These are phyloP conservation scores for Boletus sp. DNA, from an alignment of 768 basidiomycete species.

Conservation along the genomic window DNA sequence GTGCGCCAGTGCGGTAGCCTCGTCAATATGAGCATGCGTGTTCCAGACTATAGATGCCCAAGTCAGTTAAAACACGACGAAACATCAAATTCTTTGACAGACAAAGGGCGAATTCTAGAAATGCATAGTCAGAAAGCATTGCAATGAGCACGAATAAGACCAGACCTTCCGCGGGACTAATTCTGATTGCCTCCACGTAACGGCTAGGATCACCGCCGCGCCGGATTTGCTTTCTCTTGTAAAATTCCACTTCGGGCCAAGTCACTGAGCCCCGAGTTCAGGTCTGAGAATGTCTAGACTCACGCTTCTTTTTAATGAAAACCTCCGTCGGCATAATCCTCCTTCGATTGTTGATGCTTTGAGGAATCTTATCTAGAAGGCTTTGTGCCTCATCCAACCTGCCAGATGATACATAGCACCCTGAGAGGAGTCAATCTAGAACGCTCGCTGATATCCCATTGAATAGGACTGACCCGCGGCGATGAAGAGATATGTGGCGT, in stretches of 20 bases:
- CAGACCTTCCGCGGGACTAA: constrained; percentile 69
- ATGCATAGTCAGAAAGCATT: constrained; percentile 1
- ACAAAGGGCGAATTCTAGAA: constrained; percentile 69
- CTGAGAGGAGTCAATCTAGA: constrained; percentile 26
- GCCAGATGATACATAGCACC: constrained; percentile 60
- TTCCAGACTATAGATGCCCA: constrained; percentile 63
- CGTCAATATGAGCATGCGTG: constrained; percentile 58
- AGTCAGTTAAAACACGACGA: background rate
- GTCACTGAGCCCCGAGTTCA: background rate
- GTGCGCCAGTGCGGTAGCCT: constrained; percentile 52
- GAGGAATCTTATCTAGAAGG: constrained; percentile 61
- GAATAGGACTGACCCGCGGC: constrained; percentile 53
- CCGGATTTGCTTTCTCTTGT: constrained; percentile 61
- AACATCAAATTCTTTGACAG: constrained; percentile 24
- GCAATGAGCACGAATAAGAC: background rate
- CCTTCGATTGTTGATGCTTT: constrained; percentile 55
- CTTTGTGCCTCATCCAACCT: constrained; percentile 56
- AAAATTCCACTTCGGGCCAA: constrained; percentile 58
- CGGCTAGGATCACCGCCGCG: constrained; percentile 49
- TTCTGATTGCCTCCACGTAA: constrained; percentile 54
- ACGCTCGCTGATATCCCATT: background rate
- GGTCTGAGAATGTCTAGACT: constrained; percentile 20
- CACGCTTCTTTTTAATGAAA: constrained; percentile 74
- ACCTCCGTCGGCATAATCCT: constrained; percentile 73
- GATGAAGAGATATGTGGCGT: constrained; percentile 75